Percentiles rank a stretch among this genome's conserved stretches.
phyloP scores from a whole-genome alignment of 768 basidiomycete genomes.

The Mycena leptocephala region DNA sequence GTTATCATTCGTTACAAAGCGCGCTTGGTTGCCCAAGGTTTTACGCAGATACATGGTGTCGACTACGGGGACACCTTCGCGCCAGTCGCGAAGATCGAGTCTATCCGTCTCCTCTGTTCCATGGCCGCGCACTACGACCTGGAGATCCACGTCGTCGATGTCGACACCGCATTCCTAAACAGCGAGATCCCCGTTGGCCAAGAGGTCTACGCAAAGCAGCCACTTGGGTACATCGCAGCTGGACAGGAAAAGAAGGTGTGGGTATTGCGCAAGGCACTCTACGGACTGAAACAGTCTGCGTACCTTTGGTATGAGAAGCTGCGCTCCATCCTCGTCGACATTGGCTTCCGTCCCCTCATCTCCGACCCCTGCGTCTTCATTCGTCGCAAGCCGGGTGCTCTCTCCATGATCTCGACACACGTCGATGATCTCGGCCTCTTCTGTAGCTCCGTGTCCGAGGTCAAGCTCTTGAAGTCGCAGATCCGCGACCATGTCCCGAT shows the following conservation, averaged over 20 bases:
- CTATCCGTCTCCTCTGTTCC: background rate
- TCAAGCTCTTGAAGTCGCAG: background rate
- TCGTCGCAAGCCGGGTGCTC: background rate
- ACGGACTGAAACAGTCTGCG: background rate
- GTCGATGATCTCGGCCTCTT: background rate
- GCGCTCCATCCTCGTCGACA: background rate
- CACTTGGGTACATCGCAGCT: background rate
- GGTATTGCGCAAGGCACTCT: background rate
- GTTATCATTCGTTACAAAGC: background rate
- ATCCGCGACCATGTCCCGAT: background rate
- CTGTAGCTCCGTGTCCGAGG: background rate
- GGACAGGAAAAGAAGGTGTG: background rate
- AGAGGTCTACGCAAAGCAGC: background rate
- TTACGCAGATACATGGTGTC: background rate
- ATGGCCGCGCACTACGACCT: background rate
- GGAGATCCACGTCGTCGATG: background rate
- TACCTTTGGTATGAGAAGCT: background rate
- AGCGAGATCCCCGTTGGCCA: background rate
- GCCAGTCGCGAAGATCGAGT: background rate
- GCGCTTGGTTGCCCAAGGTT: background rate
- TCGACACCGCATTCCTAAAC: background rate
- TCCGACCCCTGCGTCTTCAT: background rate
- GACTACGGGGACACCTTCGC: no score
- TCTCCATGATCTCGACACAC: background rate
- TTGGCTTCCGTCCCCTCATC: background rate